phyloP scores from a whole-genome alignment of 192 early-diverging fungal species.

The Entophlyctis luteolus region DNA sequence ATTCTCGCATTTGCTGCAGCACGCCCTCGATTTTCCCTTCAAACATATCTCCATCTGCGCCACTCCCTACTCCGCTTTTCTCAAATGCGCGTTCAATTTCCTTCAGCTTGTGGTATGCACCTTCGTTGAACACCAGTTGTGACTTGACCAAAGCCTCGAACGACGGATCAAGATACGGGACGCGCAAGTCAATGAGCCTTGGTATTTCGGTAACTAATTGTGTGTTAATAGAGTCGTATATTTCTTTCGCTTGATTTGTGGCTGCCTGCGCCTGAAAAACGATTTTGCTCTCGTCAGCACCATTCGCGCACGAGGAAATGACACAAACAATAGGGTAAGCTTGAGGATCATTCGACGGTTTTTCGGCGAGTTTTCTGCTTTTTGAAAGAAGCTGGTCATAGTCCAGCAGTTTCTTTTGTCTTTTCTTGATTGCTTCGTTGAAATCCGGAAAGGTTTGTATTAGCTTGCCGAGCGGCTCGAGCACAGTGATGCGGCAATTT shows the following conservation, averaged over 20 bases:
- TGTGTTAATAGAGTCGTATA: conserved; percentile 79
- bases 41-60: conserved; percentile 39
- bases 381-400: conserved; percentile 74
- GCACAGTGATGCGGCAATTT: conserved; percentile 78
- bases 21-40: conserved; percentile 77
- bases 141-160: conserved; percentile 94
- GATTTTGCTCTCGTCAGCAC: neutral
- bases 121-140: conserved; percentile 86
- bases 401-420: conserved; percentile 84
- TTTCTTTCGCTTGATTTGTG: conserved; percentile 63
- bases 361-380: conserved; percentile 78
- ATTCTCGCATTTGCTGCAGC: conserved; percentile 82
- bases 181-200: conserved; percentile 79
- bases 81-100: conserved; percentile 46
- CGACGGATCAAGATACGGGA: conserved; percentile 89
- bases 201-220: conserved; percentile 84
- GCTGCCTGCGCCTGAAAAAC: conserved; percentile 74
- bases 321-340: conserved; percentile 6
- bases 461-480: conserved; percentile 85
- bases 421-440: conserved; percentile 86
- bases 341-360: conserved; percentile 67
- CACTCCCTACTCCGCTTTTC: conserved; percentile 33
- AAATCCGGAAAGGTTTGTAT: conserved; percentile 82
- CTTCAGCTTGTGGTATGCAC: conserved; percentile 72
- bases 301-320: neutral